phyloP scores from a whole-genome alignment of 2,329 filamentous ascomycete species.

The Huntiella omanensis region DNA sequence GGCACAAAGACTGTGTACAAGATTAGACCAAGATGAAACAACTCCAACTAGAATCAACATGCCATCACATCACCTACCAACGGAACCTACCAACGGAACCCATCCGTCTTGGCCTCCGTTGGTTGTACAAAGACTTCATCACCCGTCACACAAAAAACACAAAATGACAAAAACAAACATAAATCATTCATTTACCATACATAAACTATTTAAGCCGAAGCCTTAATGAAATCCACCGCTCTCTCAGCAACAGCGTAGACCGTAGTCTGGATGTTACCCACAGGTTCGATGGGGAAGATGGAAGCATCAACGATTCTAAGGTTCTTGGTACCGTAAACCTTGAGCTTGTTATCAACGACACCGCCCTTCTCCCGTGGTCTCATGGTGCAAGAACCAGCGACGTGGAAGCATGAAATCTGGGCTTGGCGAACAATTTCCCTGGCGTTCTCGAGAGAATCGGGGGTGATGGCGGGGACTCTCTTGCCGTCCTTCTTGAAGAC shows the following conservation, averaged over 20 bases:
- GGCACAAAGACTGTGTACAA: no score
- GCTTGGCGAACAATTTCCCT: constrained; percentile 19
- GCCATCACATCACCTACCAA: no score
- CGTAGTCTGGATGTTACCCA: constrained; percentile 18
- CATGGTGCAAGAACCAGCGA: constrained; percentile 32
- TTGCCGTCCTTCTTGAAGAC: constrained; percentile 21
- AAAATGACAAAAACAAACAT: not conserved
- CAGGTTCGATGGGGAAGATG: constrained; percentile 25
- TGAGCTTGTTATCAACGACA: constrained; percentile 24
- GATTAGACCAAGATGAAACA: no score
- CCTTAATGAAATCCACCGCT: constrained; percentile 20
- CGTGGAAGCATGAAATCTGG: constrained; percentile 26
- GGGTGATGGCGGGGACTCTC: constrained; percentile 16
- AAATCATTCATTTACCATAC: not conserved
- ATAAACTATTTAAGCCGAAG: constrained; percentile 1
- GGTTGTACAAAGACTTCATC: no score
- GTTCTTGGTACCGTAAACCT: constrained; percentile 25
- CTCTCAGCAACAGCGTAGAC: constrained; percentile 22
- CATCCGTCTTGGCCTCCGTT: no score
- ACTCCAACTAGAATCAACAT: no score
- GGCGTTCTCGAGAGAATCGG: constrained; percentile 18
- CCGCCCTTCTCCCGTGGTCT: constrained; percentile 25
- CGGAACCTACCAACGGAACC: no score
- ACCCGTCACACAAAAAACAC: no score
- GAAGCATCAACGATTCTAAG: constrained; percentile 28